phyloP scores from a whole-genome alignment of 306 rosid genomes.

The Comarum palustre region DNA sequence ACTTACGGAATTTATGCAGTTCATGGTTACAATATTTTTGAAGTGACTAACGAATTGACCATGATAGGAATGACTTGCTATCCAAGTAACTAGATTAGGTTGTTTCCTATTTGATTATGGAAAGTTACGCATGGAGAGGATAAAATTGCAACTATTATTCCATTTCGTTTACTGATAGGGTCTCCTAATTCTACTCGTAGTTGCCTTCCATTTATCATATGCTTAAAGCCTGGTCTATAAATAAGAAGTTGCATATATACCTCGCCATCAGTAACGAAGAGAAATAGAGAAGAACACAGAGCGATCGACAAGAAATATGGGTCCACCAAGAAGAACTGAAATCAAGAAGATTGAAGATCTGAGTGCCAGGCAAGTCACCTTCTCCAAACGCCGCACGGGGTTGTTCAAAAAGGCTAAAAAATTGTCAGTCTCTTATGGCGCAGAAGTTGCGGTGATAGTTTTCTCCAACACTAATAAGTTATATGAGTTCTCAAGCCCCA shows the following conservation, averaged over 20 bases:
- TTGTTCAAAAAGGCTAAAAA: slow-evolving; percentile 63
- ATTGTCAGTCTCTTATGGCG: slow-evolving; percentile 60
- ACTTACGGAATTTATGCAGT: no score
- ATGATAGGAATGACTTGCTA: no score
- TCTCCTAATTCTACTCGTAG: slow-evolving; percentile 40
- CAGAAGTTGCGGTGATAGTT: slow-evolving; percentile 62
- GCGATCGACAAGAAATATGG: slow-evolving; percentile 33
- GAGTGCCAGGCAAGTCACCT: slow-evolving; percentile 68
- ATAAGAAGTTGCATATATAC: neutral
- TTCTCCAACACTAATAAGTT: slow-evolving; percentile 69
- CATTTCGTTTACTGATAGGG: slow-evolving; percentile 16
- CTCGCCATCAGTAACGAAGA: neutral
- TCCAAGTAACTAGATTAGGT: neutral
- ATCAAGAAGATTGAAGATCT: slow-evolving; percentile 70
- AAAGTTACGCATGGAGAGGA: neutral
- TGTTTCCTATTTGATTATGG: no score
- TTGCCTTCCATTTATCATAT: slow-evolving; percentile 40
- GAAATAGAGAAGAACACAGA: neutral
- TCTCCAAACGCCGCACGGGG: slow-evolving; percentile 65
- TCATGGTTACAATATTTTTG: no score
- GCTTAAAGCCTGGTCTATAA: neutral
- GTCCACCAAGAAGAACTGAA: slow-evolving; percentile 63
- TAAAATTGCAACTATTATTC: neutral
- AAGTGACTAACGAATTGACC: no score
- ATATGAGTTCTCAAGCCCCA: slow-evolving; percentile 56